Conservation (phyloP, 352 stramenopile species). For the Phytophthora capsici region DNA sequence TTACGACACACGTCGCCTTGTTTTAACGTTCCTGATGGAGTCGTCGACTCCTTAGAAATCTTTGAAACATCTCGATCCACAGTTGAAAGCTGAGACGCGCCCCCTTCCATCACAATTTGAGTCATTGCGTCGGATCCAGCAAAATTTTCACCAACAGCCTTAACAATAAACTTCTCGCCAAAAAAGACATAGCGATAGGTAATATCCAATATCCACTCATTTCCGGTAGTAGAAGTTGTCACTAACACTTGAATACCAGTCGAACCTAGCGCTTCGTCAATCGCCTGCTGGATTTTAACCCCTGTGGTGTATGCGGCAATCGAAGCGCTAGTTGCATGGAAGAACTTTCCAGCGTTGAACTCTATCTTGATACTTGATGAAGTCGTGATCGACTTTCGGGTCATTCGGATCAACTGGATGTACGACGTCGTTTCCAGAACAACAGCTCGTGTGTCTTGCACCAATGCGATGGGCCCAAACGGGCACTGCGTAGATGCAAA, state of each 20-base stretch:
- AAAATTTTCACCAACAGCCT: conserved; percentile 1
- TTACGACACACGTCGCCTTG: no score
- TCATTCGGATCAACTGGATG: conserved; percentile 20
- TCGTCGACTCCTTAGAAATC: background rate
- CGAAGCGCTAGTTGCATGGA: conserved; percentile 1
- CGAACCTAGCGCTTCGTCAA: conserved; percentile 8
- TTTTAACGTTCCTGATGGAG: background rate
- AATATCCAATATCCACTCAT: conserved; percentile 25
- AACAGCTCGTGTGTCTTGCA: conserved; percentile 9
- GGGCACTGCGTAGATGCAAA: conserved; percentile 21
- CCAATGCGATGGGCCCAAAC: conserved; percentile 15
- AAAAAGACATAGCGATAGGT: conserved; percentile 23
- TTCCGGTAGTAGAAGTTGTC: no score
- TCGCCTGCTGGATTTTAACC: background rate
- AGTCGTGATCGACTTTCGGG: background rate
- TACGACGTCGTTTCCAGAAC: conserved; percentile 26
- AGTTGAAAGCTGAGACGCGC: conserved; percentile 5
- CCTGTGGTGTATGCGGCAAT: background rate
- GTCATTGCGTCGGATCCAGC: conserved; percentile 1
- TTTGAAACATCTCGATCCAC: conserved; percentile 10
- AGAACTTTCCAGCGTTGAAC: background rate
- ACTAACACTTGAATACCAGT: no score
- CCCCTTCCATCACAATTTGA: conserved; percentile 27
- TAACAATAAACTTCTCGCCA: conserved; percentile 2
- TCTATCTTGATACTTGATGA: conserved; percentile 3